These are phyloP conservation scores for Sugiyamaella grinbergsii DNA, from an alignment of 1,139 yeast species.

Conservation along the genomic window DNA sequence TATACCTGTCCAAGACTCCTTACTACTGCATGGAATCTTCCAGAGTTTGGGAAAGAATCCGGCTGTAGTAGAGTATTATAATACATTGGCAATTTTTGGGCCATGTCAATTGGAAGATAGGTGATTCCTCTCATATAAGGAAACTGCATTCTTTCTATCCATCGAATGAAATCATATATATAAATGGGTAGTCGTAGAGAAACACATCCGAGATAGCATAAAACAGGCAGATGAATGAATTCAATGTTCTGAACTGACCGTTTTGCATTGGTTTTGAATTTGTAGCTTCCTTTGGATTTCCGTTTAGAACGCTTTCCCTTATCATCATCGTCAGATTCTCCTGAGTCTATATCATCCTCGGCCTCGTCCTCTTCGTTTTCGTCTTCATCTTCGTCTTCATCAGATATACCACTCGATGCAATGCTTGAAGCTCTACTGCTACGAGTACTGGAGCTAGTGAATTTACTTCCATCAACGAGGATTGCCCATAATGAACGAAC, in stretches of 20 bases:
- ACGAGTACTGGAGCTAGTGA: slow-evolving; percentile 28
- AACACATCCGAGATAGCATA: slow-evolving; percentile 38
- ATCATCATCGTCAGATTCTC: too few species aligned
- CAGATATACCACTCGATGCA: slow-evolving; percentile 19
- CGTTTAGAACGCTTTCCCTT: too few species aligned
- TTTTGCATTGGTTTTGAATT: too few species aligned
- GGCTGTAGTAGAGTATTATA: slow-evolving; percentile 25
- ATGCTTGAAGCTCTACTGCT: slow-evolving; percentile 15
- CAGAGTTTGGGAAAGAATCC: slow-evolving; percentile 25
- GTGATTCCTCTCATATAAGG: slow-evolving; percentile 35
- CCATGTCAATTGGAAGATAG: slow-evolving; percentile 31
- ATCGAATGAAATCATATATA: slow-evolving; percentile 37
- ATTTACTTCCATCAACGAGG: slow-evolving; percentile 40
- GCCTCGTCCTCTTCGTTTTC: slow-evolving; percentile 10
- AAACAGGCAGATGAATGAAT: slow-evolving; percentile 27
- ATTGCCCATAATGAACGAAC: slow-evolving; percentile 59
- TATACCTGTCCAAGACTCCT: slow-evolving; percentile 22
- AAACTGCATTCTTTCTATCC: slow-evolving; percentile 37
- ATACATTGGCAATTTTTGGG: slow-evolving; percentile 23
- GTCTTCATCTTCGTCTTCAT: slow-evolving; percentile 17
- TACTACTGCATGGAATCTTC: slow-evolving; percentile 23
- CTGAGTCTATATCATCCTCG: slow-evolving; percentile 2
- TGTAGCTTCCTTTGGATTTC: too few species aligned
- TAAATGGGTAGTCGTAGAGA: slow-evolving; percentile 37
- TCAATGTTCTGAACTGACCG: too few species aligned